A percentile compares a stretch with the other conserved stretches of the same genome.
phyloP scores from a whole-genome alignment of 1,139 yeast species.

The Pichia terricola region DNA sequence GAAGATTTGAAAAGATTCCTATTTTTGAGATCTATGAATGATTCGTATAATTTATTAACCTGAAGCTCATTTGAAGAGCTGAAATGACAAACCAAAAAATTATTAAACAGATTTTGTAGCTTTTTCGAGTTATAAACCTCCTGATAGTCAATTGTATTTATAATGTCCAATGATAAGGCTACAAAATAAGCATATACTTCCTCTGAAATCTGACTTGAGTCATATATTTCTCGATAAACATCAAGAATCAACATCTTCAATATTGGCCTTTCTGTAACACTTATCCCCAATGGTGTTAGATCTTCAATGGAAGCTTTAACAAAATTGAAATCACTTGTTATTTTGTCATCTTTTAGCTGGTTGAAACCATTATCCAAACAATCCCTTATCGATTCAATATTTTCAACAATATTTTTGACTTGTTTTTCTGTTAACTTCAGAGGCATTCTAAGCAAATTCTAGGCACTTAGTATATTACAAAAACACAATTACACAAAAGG shows the following conservation, averaged over 20 bases:
- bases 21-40: neutral
- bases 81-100: neutral
- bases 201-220: neutral
- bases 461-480: too few species aligned
- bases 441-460: too few species aligned
- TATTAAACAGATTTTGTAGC: neutral
- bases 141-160: neutral
- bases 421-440: too few species aligned
- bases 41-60: conserved; percentile 1
- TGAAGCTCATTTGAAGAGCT: conserved; percentile 1
- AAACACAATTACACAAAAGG: too few species aligned
- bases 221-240: too few species aligned
- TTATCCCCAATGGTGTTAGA: too few species aligned
- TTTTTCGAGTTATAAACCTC: neutral
- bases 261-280: neutral
- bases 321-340: too few species aligned
- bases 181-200: neutral
- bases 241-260: neutral
- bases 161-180: neutral
- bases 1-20: neutral
- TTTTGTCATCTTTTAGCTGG: too few species aligned
- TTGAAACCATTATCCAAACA: too few species aligned
- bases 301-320: too few species aligned
- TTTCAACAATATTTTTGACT: too few species aligned
- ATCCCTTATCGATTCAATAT: too few species aligned